phyloP scores from a whole-genome alignment of 2,329 filamentous ascomycete genomes.

The Pseudocercospora macadamiae region DNA sequence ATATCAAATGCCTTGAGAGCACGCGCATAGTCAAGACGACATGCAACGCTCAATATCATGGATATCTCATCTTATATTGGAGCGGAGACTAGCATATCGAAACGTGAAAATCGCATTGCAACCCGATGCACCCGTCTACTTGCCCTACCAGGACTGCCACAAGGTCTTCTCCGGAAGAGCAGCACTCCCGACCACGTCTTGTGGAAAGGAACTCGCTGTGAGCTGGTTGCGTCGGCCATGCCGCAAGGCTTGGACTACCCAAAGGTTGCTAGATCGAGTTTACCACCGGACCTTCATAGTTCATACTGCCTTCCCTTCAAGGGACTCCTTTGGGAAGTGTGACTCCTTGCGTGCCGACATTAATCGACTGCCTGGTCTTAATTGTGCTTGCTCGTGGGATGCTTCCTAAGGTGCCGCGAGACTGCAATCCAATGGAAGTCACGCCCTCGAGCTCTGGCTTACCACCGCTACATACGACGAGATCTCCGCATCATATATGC shows the following conservation, averaged over 20 bases:
- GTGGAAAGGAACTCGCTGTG: constrained; percentile 33
- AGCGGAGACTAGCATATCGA: too few species aligned
- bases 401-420: too few species aligned
- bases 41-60: too few species aligned
- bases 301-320: constrained; percentile 30
- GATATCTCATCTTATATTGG: too few species aligned
- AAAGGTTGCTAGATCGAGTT: constrained; percentile 32
- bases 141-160: constrained; percentile 27
- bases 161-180: constrained; percentile 37
- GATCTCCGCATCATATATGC: too few species aligned
- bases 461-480: too few species aligned
- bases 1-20: background rate
- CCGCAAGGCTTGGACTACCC: constrained; percentile 11
- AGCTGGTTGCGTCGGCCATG: constrained; percentile 29
- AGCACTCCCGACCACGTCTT: constrained; percentile 35
- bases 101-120: too few species aligned
- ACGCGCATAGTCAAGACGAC: too few species aligned
- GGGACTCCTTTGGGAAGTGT: constrained; percentile 31
- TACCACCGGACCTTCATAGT: constrained; percentile 39
- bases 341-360: constrained; percentile 39
- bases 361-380: too few species aligned
- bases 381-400: too few species aligned
- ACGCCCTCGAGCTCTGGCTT: too few species aligned
- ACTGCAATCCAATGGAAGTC: too few species aligned
- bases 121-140: constrained; percentile 35